Base-by-base conservation (phyloP, 1,284 basidiomycete species). In the Xanthoconium separans region DNA sequence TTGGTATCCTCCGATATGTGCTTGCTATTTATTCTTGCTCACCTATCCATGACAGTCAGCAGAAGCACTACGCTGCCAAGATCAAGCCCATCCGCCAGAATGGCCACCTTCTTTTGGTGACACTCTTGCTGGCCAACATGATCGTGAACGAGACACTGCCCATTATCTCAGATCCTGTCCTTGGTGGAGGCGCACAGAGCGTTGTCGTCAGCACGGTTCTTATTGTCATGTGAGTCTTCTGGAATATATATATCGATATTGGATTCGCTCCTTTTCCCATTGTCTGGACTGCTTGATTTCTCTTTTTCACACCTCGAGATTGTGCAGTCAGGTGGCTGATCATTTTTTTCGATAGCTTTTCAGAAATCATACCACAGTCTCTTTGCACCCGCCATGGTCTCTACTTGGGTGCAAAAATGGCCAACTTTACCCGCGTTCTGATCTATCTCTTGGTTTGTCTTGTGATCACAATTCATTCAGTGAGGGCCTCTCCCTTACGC, bases 301-400 rank as follows among this genome's bases (percentile, higher is more conserved):
- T 22, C 10, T 16, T 8, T 12, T 29, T 30, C 20, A 12, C 22
- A 4, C 22, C 22, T 22, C 22, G 22, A 27, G 27, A 27, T 5
- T 6, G 6, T 20, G 30, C 6, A 16, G 13, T 15, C 13, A 2
- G 1, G 27, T 43, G 27, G 8, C 46, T 62, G 18, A 57, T 30
- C 12, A 2, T 12, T 13, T 5, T 31, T 48, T 49, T 39, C 18
- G 47, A 31, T 61, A 91, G 91, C 58, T 93, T 93, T 68, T 76
- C 90, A 46, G 94, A 97, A 73, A 91, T 98, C 61, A 97, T 97
- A 56, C 95, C 95, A 0, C 85, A 93, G 73, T 90, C 88, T 4
- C 74, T 95, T 8, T 98, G 93, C 70, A 95, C 94, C 12, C 85
- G 95, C 16, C 91, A 96, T 75, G 95, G 95, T 24, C 80, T 98